Conservation (phyloP, 345 rosid species). For the Balakata baccata region DNA sequence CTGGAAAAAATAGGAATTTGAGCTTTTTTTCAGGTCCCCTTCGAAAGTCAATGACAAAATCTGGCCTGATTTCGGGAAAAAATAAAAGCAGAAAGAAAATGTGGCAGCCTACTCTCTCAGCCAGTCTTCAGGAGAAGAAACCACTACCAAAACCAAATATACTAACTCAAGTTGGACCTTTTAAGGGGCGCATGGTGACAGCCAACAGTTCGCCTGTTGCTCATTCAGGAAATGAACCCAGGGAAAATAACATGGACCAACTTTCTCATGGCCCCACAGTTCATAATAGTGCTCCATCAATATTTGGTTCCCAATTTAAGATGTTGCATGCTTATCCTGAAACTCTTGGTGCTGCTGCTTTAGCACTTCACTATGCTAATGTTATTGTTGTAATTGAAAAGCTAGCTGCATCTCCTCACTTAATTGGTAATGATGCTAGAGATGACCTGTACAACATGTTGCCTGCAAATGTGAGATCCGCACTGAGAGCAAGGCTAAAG, state of each 20-base stretch:
- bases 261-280: conserved; percentile 18
- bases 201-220: conserved; percentile 37
- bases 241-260: conserved; percentile 32
- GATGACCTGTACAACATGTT: conserved; percentile 95
- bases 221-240: conserved; percentile 39
- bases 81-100: conserved; percentile 48
- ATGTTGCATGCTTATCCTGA: conserved; percentile 67
- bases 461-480: conserved; percentile 68
- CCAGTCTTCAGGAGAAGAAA: conserved; percentile 46
- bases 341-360: conserved; percentile 83
- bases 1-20: conserved; percentile 36
- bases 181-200: conserved; percentile 65
- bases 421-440: conserved; percentile 91
- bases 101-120: conserved; percentile 49
- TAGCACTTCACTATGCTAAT: conserved; percentile 92
- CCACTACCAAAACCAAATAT: conserved; percentile 44
- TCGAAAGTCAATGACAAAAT: conserved; percentile 46
- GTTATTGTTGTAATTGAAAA: conserved; percentile 86
- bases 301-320: conserved; percentile 36
- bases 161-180: conserved; percentile 78
- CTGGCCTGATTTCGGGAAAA: conserved; percentile 53
- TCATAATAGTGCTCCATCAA: conserved; percentile 25
- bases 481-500: conserved; percentile 65
- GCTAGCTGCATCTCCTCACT: conserved; percentile 84
- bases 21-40: conserved; percentile 67